These are phyloP conservation scores for Sapria himalayana DNA, from an alignment of 345 rosid species.

Conservation along the genomic window DNA sequence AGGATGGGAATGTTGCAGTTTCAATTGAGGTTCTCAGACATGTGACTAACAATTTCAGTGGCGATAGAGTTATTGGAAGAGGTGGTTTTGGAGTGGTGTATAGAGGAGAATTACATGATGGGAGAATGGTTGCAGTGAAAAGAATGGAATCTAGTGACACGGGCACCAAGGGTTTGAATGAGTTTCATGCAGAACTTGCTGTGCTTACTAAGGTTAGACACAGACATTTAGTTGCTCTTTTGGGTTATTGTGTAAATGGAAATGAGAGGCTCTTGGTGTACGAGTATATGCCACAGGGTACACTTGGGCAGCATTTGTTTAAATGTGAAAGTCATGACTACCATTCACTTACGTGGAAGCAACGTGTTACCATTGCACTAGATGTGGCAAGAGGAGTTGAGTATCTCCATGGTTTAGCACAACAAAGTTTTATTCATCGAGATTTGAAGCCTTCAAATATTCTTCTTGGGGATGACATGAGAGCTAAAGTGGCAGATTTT, in stretches of 20 bases:
- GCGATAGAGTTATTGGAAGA: slow-evolving; percentile 45
- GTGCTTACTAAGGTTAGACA: slow-evolving; percentile 80
- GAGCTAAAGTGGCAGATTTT: slow-evolving; percentile 88
- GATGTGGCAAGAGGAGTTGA: slow-evolving; percentile 90
- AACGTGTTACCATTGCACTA: slow-evolving; percentile 53
- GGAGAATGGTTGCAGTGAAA: slow-evolving; percentile 67
- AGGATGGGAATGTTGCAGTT: slow-evolving; percentile 41
- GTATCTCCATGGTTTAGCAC: slow-evolving; percentile 75
- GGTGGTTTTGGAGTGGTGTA: slow-evolving; percentile 90
- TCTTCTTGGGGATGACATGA: slow-evolving; percentile 79
- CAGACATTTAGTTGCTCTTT: slow-evolving; percentile 65
- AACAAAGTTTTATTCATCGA: slow-evolving; percentile 78
- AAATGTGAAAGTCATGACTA: slow-evolving; percentile 27
- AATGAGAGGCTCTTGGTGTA: slow-evolving; percentile 64
- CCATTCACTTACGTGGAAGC: slow-evolving; percentile 56
- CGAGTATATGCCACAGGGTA: slow-evolving; percentile 87
- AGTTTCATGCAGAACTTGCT: slow-evolving; percentile 74
- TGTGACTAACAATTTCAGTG: slow-evolving; percentile 54
- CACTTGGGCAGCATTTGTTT: slow-evolving; percentile 55
- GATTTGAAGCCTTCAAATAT: slow-evolving; percentile 81
- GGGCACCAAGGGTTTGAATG: slow-evolving; percentile 55
- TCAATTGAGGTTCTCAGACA: slow-evolving; percentile 48
- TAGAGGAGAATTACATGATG: slow-evolving; percentile 67
- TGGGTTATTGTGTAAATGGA: slow-evolving; percentile 65
- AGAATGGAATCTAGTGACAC: slow-evolving; percentile 47